Base-by-base conservation (phyloP, 2,329 filamentous ascomycete genomes). In the Epichloe aotearoae region DNA sequence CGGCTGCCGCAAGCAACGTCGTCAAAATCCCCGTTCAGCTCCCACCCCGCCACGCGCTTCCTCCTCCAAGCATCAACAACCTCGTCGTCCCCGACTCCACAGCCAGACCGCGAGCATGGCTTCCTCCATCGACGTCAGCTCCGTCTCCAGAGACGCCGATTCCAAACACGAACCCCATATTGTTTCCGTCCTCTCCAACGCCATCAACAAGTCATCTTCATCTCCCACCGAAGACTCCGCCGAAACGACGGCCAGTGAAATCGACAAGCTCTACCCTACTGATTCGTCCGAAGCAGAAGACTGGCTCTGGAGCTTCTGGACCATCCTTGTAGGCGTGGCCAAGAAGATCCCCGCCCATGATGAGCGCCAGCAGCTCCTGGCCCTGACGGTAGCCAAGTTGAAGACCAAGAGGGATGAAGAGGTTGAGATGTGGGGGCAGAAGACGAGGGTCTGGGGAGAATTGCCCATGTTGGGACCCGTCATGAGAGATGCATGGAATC, bases 241-340 rank as follows among this genome's bases (percentile, higher is more conserved):
- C 50, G 54, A 58, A 36, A 53, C 46, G 30, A 54, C 58, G 8
- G 61, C 61, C 45, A 46, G 43, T 38, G 50, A 57, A 15, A 56
- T 65, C 45, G 61, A 64, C 54, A 42, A 55, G 44, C 58, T 62
- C 10, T 62, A 59, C 50, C 53, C 53, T 7, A 46, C 50, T 19
- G 52, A 50, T 40, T 20, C 45, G 30, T 42, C 51, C 33, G 54
- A 58, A 5, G 52, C 58, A 10, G 61, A 62, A 46, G 52, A 56
- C 41, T 62, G 59, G 50, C 58, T 66, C 47, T 65, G 62, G 59
- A 54, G 52, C 3, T 53, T 65, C 19, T 66, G 64, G 64, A 53
- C 55, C 4, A 49, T 61, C 17, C 44, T 64, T 44, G 47, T 62
- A 43, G 51, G 53, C 34, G 53, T 60, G 17, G 61, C 51, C 44